Base-by-base conservation (phyloP, 257 asterid genomes). In the Solanum arcanum region DNA sequence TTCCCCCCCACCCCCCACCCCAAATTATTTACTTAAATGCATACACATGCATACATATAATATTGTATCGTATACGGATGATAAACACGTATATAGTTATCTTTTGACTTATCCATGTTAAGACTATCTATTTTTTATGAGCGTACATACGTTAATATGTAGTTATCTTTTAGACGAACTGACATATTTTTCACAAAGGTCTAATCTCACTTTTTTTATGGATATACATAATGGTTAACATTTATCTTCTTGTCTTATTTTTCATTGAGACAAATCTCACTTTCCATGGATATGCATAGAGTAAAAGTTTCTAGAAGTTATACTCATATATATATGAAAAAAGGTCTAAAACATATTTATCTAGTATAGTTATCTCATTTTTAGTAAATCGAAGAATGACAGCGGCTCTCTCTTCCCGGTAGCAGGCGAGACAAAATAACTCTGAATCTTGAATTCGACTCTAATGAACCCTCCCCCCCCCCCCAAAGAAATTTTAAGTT, bases 81-180 rank as follows among this genome's bases (percentile, higher is more conserved):
- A 8, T 69, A 69, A 29, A 59, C 12, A 59, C 12, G 4, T 29
- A 1, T 52, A 52, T 52, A 52, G n/a, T 69, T 69, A 69, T 29
- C 6, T 69, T 69, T 29, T 69, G 6, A 5, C 11, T 66, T 25
- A 13, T 6, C 13, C 31, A 29, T 2, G 0, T 13, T 6, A 14
- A 37, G 76, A 16, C 7, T 70, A 15, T 31, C 7, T 15, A 12
- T 2, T 3, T 13, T 31, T 31, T 31, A 69, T 31, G 12, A n/a
- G 5, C 7, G 0, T 29, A 68, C 6, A 7, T 6, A 14, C 1
- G 0, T 27, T 29, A 29, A 4, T 0, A 69, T 29, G 0, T 29
- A 3, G 23, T 29, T 69, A 69, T 69, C 39, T 6, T 69, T 29
- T 69, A 0, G 6, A 15, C 12, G 0, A 52, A 52, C 3, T 59